Evolutionary conservation across 140 eudicot genomes (phyloP).

Genomic region (Erigeron philadelphicus): DNA sequence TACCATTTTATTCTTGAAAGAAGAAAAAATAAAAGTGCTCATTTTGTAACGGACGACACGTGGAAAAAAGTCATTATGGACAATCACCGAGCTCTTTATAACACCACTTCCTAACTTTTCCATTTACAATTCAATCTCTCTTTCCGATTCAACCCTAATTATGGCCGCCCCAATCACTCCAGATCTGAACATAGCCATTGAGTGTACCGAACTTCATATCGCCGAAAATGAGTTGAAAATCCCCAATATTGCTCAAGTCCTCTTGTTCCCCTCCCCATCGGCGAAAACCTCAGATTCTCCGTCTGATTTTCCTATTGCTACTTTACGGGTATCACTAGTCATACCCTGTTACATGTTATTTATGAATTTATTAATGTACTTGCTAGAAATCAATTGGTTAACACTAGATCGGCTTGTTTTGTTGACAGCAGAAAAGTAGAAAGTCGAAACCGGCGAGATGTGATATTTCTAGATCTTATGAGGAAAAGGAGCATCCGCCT

Average conservation of each 20-base stretch:
- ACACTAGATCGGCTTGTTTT: background rate
- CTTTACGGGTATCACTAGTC: background rate
- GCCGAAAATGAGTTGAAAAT: background rate
- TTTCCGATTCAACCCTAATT: conserved; percentile 2
- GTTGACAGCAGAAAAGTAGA: background rate
- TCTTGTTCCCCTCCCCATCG: background rate
- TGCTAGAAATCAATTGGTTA: background rate
- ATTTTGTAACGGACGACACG: background rate
- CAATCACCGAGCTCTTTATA: background rate
- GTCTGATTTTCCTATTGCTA: background rate
- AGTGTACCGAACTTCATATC: conserved; percentile 2
- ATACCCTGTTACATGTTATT: background rate
- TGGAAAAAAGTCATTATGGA: conserved; percentile 3
- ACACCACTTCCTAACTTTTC: background rate
- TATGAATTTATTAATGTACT: background rate
- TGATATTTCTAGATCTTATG: background rate
- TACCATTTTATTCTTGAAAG: too few species aligned
- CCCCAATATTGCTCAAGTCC: background rate
- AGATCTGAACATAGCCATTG: background rate
- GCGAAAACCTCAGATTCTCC: conserved; percentile 3
- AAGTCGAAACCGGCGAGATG: background rate
- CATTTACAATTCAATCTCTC: background rate
- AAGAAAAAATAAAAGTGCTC: too few species aligned
- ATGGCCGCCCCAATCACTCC: conserved; percentile 15
- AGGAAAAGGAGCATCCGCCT: background rate